Evolutionary conservation across 139 green algal genomes (phyloP), one percentile per base, ranked within the genome.

Genomic region (Gonium pectorale): DNA sequence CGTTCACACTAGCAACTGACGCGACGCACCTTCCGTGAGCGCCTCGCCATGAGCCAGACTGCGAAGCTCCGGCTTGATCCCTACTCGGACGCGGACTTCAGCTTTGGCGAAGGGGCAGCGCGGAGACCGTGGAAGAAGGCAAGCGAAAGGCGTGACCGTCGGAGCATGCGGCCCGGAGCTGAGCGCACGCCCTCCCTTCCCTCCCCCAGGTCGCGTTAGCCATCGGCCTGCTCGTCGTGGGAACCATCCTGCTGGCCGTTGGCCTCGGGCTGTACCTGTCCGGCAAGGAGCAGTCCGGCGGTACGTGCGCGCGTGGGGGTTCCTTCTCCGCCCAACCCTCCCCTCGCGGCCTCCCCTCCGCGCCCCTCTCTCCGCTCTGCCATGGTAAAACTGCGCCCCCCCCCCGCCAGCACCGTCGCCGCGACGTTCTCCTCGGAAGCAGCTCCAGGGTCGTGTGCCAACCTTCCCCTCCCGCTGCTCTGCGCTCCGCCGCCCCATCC

Each of bases 251-350:
- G 2, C 63, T 85, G 0, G 21, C 62, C 11, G 26, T 67, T 1
- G 79, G 79, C 35, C 79, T 85, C n/a, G 79, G 64, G 0, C 64
- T 85, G 3, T 85, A 77, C 49, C 64, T 85, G 7, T 46, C 79
- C 0, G 49, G 46, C 11, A 41, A 33, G 37, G 3, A 85, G 37
- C 24, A 77, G 26, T 26, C 35, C 2, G 46, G 64, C 8, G 79
- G 79, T 85, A 24, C 26, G 77, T 73, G 29, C 9, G 9, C 27
- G 27, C 5, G 62, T n/a, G n/a, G n/a, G n/a, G n/a, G n/a, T n/a
- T n/a, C n/a, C n/a, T n/a, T n/a, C n/a, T n/a, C n/a, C n/a, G n/a
- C n/a, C n/a, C n/a, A n/a, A n/a, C n/a, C n/a, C n/a, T n/a, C n/a
- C n/a, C n/a, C n/a, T n/a, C n/a, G n/a, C n/a, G n/a, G n/a, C n/a